Evolutionary conservation across 768 basidiomycete genomes (phyloP).

Genomic region (Suillus lakei): DNA sequence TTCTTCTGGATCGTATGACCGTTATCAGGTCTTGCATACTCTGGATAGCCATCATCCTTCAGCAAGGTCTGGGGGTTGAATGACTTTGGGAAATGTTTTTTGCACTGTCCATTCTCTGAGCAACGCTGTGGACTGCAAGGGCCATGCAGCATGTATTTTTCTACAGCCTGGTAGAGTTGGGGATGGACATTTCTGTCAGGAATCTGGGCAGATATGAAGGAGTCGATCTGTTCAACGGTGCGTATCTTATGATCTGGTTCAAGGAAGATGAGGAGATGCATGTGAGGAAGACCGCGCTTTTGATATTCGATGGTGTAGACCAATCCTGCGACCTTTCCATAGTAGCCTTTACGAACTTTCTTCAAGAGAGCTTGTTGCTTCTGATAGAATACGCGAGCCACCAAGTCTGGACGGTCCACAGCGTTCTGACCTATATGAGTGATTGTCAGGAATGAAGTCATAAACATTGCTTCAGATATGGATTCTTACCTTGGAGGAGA

Average conservation of each 20-base stretch:
- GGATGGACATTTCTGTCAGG: slow-evolving; percentile 47
- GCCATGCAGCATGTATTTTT: slow-evolving; percentile 51
- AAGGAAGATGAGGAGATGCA: slow-evolving; percentile 54
- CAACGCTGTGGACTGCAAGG: slow-evolving; percentile 42
- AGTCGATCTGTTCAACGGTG: slow-evolving; percentile 44
- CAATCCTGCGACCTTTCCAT: slow-evolving; percentile 46
- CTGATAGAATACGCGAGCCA: slow-evolving; percentile 47
- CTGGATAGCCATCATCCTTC: slow-evolving; percentile 46
- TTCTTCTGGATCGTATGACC: slow-evolving; percentile 30
- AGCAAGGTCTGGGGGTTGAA: slow-evolving; percentile 41
- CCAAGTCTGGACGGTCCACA: slow-evolving; percentile 53
- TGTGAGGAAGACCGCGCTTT: slow-evolving; percentile 59
- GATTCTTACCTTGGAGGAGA: slow-evolving; percentile 37
- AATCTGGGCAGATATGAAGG: slow-evolving; percentile 43
- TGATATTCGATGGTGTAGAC: slow-evolving; percentile 64
- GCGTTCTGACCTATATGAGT: slow-evolving; percentile 33
- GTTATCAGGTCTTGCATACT: slow-evolving; percentile 41
- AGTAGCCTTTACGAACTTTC: slow-evolving; percentile 44
- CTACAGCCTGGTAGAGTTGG: slow-evolving; percentile 43
- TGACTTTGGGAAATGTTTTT: slow-evolving; percentile 48
- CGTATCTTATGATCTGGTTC: slow-evolving; percentile 35
- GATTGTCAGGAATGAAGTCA: background rate
- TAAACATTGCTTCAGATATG: background rate
- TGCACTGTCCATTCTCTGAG: slow-evolving; percentile 46
- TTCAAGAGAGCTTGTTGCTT: slow-evolving; percentile 44